These are phyloP conservation scores for Carpinus fangiana DNA, from an alignment of 306 rosid genomes.

Conservation along the genomic window DNA sequence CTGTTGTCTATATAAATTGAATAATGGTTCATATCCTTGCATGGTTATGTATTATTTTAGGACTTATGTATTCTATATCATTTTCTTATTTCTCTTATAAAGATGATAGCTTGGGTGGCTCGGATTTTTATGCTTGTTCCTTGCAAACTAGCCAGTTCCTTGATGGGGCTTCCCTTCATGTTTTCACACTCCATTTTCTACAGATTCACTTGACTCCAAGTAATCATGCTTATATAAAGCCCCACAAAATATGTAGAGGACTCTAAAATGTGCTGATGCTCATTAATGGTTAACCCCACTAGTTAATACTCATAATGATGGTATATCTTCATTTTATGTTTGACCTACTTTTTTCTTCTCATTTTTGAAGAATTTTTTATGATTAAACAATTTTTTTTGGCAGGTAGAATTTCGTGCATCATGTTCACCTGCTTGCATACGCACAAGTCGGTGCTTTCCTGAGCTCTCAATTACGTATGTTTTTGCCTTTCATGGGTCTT, in stretches of 20 bases:
- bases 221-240: neutral
- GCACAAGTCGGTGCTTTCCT: slow-evolving; percentile 71
- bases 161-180: neutral
- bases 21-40: neutral
- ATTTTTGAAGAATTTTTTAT: slow-evolving; percentile 6
- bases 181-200: neutral
- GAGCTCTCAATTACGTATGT: slow-evolving; percentile 87
- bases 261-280: neutral
- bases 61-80: neutral
- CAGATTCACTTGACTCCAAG: neutral
- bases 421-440: slow-evolving; percentile 67
- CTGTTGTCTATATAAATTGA: neutral
- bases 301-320: neutral
- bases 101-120: neutral
- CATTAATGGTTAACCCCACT: neutral
- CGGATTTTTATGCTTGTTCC: too few species aligned
- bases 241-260: neutral
- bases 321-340: neutral
- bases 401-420: slow-evolving; percentile 81
- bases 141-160: neutral
- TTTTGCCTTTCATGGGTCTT: slow-evolving; percentile 28
- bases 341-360: neutral
- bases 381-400: slow-evolving; percentile 12
- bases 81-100: neutral
- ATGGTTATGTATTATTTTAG: neutral